A percentile compares a stretch with the other conserved stretches of the same genome.
Conservation (phyloP, 2,329 filamentous ascomycete species). For the Xylariomycetidae sp. region DNA sequence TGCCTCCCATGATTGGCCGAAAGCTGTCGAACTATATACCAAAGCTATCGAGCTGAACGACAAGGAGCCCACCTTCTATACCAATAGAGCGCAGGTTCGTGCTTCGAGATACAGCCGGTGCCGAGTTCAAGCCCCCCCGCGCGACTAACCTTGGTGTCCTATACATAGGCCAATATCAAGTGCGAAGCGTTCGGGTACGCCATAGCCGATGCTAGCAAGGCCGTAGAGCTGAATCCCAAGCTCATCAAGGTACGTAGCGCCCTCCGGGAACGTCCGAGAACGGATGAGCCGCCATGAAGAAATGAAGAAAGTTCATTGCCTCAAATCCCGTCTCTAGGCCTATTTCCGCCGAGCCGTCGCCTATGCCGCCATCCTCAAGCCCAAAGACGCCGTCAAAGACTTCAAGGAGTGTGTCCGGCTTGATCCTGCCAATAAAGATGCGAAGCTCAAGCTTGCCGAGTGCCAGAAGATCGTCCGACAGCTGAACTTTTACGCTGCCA, state of each 20-base stretch:
- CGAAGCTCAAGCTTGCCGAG: slow-evolving; percentile 83
- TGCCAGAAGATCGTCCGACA: slow-evolving; percentile 94
- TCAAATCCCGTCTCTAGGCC: slow-evolving; percentile 58
- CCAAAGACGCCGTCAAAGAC: slow-evolving; percentile 83
- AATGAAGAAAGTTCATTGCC: too few relatives aligned
- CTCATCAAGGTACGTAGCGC: slow-evolving; percentile 75
- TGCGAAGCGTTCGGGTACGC: slow-evolving; percentile 93
- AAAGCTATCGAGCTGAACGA: slow-evolving; percentile 83
- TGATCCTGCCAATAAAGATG: slow-evolving; percentile 84
- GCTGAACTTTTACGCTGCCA: slow-evolving; percentile 88
- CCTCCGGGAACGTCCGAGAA: too few relatives aligned
- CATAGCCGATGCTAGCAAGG: slow-evolving; percentile 83
- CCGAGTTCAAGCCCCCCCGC: too few relatives aligned
- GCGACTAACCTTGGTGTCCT: not conserved
- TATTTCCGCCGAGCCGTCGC: slow-evolving; percentile 92
- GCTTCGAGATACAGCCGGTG: not conserved
- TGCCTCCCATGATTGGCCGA: slow-evolving; percentile 77
- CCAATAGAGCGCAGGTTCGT: slow-evolving; percentile 88
- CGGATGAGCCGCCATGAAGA: too few relatives aligned
- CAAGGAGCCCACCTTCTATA: slow-evolving; percentile 83
- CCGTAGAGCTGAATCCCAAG: slow-evolving; percentile 80
- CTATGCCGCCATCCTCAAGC: slow-evolving; percentile 83
- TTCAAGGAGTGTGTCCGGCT: slow-evolving; percentile 88
- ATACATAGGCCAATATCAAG: slow-evolving; percentile 84
- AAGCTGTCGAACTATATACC: slow-evolving; percentile 77